Evolutionary conservation across 176 grass and related monocot species (phyloP).

Genomic region (Ensete glaucum): DNA sequence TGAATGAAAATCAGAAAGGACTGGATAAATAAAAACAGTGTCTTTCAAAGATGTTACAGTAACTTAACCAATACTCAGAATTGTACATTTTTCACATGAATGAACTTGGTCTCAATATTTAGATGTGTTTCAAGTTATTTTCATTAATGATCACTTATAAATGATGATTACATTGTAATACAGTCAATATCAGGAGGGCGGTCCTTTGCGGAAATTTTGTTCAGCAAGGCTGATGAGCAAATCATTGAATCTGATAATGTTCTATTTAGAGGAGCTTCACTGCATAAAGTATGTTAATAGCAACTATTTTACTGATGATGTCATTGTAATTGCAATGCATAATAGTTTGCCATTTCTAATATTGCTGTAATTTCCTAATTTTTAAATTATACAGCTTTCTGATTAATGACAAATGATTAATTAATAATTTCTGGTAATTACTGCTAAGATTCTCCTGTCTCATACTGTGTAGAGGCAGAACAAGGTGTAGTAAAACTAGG

Average conservation of each 20-base stretch:
- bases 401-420: too few relatives aligned
- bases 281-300: conserved; percentile 55
- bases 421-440: too few relatives aligned
- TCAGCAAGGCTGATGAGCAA: conserved; percentile 30
- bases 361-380: neutral
- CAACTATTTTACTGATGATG: conserved; percentile 12
- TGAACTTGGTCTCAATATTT: neutral
- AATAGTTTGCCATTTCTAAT: neutral
- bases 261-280: conserved; percentile 45
- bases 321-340: neutral
- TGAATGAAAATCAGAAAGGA: too few relatives aligned
- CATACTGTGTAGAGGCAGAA: too few relatives aligned
- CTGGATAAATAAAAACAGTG: too few relatives aligned
- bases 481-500: too few relatives aligned
- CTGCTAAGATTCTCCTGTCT: too few relatives aligned
- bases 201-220: conserved; percentile 88
- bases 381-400: neutral
- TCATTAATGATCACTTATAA: neutral
- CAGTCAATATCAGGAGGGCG: conserved; percentile 84
- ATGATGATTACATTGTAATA: conserved; percentile 28
- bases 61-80: neutral
- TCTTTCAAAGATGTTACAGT: too few relatives aligned
- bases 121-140: neutral
- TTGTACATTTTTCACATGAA: neutral
- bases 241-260: conserved; percentile 30